Base-by-base conservation (phyloP, 768 basidiomycete species). In the Pulveroboletus sp. region DNA sequence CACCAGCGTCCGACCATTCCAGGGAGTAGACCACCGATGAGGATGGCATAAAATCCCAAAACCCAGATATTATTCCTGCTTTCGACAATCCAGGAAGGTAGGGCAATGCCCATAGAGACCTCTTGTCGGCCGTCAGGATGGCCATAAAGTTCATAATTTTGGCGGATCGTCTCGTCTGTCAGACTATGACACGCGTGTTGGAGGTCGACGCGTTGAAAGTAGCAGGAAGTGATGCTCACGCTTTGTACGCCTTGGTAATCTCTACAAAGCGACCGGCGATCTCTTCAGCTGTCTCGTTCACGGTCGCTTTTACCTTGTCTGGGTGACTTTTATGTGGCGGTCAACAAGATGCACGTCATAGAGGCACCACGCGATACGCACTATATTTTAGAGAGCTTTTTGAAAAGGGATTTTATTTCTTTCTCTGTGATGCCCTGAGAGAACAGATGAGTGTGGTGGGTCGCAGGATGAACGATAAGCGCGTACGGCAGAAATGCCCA, bases 61-160 rank as follows among this genome's bases (percentile, higher is more conserved):
- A 98, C 91, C 83, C 86, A 93, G 27, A 89, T 78, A 54, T 86
- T 92, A 69, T 98, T 96, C 61, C 89, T 81, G 37, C 89, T 81
- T 60, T 93, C 93, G 43, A 99, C 78, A 48, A 99, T 83, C 93
- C 94, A 97, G 47, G 81, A 76, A 0, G 96, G 96, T 6, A 99
- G 74, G 0, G 96, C 96, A 57, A 99, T 94, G 46, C 94, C 94
- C 80, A 93, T 91, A 14, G 87, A 83, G 27, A 94, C 76, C 62
- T 92, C 88, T 64, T 97, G 93, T n/a, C 91, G 86, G 7, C 96
- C 96, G 66, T 99, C 96, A 0, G 96, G 96, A 63, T 99, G 87
- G 3, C 93, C 93, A 56, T 89, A 97, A 33, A 84, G 74, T 57
- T 88, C 82, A 73, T 84, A 83, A 68, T 99, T 99, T 61, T 86